Evolutionary conservation across 768 basidiomycete genomes (phyloP).

Genomic region (Boletus sp.): DNA sequence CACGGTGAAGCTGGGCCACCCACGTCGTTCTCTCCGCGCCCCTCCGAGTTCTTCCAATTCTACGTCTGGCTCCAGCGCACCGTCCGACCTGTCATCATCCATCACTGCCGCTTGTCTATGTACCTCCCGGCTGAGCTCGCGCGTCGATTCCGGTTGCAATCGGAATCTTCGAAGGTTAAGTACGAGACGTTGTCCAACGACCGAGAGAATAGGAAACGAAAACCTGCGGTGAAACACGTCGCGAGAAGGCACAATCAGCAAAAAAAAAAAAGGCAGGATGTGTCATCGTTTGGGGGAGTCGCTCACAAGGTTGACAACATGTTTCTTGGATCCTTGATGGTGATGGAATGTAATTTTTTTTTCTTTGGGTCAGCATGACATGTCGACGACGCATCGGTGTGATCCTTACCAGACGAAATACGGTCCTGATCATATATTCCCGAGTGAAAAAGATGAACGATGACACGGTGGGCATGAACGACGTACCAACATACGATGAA

Average conservation of each 20-base stretch:
- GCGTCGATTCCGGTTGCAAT: background rate
- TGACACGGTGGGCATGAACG: background rate
- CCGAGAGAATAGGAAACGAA: slow-evolving; percentile 5
- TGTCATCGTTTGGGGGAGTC: background rate
- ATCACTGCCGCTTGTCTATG: slow-evolving; percentile 12
- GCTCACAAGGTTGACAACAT: slow-evolving; percentile 7
- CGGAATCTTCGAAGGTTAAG: slow-evolving; percentile 18
- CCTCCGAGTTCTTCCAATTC: background rate
- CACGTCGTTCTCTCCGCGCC: too few species aligned
- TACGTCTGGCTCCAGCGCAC: background rate
- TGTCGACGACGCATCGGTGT: background rate
- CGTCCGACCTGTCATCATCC: background rate
- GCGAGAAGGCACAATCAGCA: background rate
- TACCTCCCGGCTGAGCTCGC: slow-evolving; percentile 12
- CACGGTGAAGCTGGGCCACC: background rate
- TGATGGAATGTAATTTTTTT: background rate
- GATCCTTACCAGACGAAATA: slow-evolving; percentile 9
- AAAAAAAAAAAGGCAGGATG: background rate
- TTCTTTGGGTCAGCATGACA: background rate
- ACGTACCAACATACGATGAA: slow-evolving; percentile 17
- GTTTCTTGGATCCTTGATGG: slow-evolving; percentile 19
- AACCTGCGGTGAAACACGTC: background rate
- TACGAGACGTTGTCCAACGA: slow-evolving; percentile 25
- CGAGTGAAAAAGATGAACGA: background rate
- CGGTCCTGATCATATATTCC: background rate